Evolutionary conservation across 306 rosid species (phyloP).

Genomic region (Comarum palustre): DNA sequence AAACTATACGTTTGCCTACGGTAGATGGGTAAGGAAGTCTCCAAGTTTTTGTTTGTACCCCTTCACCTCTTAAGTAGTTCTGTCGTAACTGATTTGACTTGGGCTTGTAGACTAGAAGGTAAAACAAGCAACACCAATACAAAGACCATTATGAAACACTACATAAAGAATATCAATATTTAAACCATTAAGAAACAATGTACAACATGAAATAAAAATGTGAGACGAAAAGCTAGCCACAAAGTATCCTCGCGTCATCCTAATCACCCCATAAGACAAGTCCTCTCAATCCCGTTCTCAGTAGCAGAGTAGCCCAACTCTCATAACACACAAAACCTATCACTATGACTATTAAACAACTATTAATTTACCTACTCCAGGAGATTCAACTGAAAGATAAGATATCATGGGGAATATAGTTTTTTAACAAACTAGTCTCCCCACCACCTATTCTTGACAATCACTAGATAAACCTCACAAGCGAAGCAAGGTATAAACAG

Average conservation of each 20-base stretch:
- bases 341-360: neutral
- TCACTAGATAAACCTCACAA: neutral
- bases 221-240: neutral
- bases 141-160: neutral
- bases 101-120: neutral
- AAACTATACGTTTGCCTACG: neutral
- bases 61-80: neutral
- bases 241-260: neutral
- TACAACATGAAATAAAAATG: no score
- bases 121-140: neutral
- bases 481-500: neutral
- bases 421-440: neutral
- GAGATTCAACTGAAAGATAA: neutral
- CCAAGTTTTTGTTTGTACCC: neutral
- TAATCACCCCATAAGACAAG: neutral
- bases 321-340: neutral
- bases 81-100: neutral
- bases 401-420: neutral
- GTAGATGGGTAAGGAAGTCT: neutral
- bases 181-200: no score
- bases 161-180: neutral
- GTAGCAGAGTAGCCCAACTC: neutral
- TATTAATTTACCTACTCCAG: neutral
- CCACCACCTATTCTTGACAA: neutral
- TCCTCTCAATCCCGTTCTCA: neutral